phyloP scores from a whole-genome alignment of 2,329 filamentous ascomycete species.

The Ambrosiella beaveri region DNA sequence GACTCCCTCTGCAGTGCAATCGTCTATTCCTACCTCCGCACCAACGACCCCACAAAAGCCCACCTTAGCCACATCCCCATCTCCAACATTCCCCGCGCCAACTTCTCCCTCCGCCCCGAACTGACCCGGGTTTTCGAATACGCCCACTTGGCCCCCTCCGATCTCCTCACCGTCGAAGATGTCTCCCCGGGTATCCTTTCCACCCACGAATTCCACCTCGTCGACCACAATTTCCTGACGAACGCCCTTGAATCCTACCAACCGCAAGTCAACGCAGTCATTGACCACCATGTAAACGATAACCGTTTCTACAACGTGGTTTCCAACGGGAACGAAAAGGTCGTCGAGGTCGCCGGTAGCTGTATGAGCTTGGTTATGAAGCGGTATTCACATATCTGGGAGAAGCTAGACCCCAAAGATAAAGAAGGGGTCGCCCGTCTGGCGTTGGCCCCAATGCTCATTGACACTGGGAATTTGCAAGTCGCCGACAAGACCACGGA shows the following conservation, averaged over 20 bases:
- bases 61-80: slow-evolving; percentile 48
- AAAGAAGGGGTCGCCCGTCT: slow-evolving; percentile 38
- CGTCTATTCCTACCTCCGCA: slow-evolving; percentile 56
- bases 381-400: slow-evolving; percentile 41
- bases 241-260: slow-evolving; percentile 39
- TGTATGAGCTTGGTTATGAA: slow-evolving; percentile 54
- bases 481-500: slow-evolving; percentile 47
- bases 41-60: slow-evolving; percentile 33
- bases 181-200: slow-evolving; percentile 21
- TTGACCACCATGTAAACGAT: slow-evolving; percentile 61
- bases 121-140: slow-evolving; percentile 46
- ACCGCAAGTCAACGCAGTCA: slow-evolving; percentile 40
- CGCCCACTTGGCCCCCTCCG: slow-evolving; percentile 38
- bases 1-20: slow-evolving; percentile 64
- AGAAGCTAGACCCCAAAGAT: background rate
- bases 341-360: slow-evolving; percentile 48
- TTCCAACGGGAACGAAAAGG: slow-evolving; percentile 35
- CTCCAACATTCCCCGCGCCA: slow-evolving; percentile 49
- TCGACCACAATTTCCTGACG: slow-evolving; percentile 63
- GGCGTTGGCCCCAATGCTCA: slow-evolving; percentile 51
- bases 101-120: slow-evolving; percentile 57
- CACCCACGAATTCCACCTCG: slow-evolving; percentile 29
- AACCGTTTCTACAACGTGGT: background rate
- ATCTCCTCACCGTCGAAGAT: slow-evolving; percentile 47
- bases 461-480: slow-evolving; percentile 53